These are phyloP conservation scores for Fusarium robinianum DNA, from an alignment of 2,329 filamentous ascomycete genomes.

Conservation along the genomic window DNA sequence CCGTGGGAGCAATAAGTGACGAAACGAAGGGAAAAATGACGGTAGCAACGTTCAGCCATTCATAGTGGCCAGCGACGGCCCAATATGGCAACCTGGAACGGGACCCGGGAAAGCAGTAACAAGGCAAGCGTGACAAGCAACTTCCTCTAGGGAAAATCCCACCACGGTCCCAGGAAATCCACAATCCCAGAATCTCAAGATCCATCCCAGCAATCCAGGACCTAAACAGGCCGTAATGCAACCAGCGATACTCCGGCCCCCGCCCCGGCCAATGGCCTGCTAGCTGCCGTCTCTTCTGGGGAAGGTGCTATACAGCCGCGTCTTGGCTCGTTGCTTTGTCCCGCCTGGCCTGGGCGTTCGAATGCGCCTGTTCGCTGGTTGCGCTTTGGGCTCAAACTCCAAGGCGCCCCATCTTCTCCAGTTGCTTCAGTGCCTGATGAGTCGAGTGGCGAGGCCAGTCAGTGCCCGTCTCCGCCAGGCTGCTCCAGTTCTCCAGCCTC, in stretches of 20 bases:
- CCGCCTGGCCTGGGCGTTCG: constrained; percentile 32
- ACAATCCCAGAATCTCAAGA: constrained; percentile 12
- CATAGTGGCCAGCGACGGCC: too few relatives aligned
- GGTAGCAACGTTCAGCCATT: too few relatives aligned
- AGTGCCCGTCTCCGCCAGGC: neutral
- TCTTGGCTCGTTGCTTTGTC: constrained; percentile 35
- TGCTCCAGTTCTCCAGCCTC: constrained; percentile 4
- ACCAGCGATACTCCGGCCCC: constrained; percentile 29
- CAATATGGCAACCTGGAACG: neutral
- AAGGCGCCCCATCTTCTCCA: constrained; percentile 9
- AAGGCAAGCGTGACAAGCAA: neutral
- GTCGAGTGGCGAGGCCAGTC: neutral
- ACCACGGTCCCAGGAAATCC: neutral
- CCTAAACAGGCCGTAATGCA: constrained; percentile 14
- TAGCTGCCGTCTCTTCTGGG: constrained; percentile 22
- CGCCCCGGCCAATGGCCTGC: constrained; percentile 31
- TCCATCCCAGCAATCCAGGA: constrained; percentile 18
- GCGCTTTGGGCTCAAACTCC: constrained; percentile 17
- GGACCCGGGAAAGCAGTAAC: constrained; percentile 4
- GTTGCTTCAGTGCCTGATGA: too few relatives aligned
- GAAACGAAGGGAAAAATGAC: too few relatives aligned
- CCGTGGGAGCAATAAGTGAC: too few relatives aligned
- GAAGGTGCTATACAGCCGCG: constrained; percentile 26
- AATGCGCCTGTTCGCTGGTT: constrained; percentile 30
- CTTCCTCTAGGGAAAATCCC: too few relatives aligned